Conservation (phyloP, 805 yeast species). For the Saturnispora kantuleensis region DNA sequence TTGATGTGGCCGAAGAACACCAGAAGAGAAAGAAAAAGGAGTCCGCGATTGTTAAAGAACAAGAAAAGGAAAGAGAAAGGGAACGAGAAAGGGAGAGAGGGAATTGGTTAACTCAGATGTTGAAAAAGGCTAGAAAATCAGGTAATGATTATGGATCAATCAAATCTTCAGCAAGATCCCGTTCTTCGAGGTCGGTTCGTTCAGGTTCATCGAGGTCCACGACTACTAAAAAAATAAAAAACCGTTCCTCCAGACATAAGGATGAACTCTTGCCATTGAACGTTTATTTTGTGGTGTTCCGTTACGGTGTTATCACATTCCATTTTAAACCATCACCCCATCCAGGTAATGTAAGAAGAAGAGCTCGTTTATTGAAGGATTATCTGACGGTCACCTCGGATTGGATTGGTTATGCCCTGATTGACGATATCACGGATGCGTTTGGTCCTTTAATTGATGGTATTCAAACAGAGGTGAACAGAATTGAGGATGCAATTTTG, state of each 20-base stretch:
- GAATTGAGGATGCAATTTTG: conserved; percentile 87
- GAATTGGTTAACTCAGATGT: conserved; percentile 9
- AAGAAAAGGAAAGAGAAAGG: conserved; percentile 14
- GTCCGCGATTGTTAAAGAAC: conserved; percentile 16
- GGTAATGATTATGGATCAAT: conserved; percentile 1
- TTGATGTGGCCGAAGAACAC: conserved; percentile 71
- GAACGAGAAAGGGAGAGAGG: conserved; percentile 11
- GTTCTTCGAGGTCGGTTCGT: not conserved
- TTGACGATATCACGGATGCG: conserved; percentile 95
- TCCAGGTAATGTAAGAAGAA: conserved; percentile 87
- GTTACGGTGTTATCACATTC: conserved; percentile 84
- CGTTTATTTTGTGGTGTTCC: conserved; percentile 86
- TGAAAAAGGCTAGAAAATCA: conserved; percentile 1
- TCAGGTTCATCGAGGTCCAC: conserved; percentile 2
- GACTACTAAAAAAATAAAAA: conserved; percentile 5
- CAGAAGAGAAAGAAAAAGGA: conserved; percentile 28
- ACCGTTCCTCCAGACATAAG: conserved; percentile 11
- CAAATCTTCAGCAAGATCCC: not conserved
- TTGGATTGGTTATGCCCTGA: conserved; percentile 94
- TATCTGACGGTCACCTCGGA: conserved; percentile 86
- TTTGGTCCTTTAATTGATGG: conserved; percentile 94
- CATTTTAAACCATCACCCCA: conserved; percentile 95
- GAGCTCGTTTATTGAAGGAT: conserved; percentile 81
- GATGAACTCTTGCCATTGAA: conserved; percentile 80
- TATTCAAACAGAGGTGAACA: conserved; percentile 88